Conservation (phyloP, 176 grass and related monocot species). For the Alopecurus myosuroides region DNA sequence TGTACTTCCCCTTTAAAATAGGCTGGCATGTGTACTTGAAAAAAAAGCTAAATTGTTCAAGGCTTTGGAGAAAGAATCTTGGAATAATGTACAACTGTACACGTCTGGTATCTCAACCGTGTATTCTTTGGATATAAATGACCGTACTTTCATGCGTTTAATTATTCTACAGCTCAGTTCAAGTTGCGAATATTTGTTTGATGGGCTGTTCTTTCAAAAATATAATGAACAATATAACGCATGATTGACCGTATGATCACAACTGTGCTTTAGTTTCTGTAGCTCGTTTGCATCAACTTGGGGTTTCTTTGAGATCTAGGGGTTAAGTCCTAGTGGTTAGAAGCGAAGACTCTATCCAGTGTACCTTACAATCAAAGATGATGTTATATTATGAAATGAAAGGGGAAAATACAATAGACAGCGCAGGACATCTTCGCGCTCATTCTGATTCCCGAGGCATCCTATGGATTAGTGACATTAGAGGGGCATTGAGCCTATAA, state of each 20-base stretch:
- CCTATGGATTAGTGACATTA: too few relatives aligned
- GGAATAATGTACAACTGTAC: constrained; percentile 8
- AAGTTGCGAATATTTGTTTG: neutral
- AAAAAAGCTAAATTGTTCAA: neutral
- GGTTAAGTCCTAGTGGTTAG: neutral
- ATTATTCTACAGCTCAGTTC: neutral
- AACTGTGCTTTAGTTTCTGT: neutral
- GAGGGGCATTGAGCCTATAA: too few relatives aligned
- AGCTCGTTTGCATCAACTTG: neutral
- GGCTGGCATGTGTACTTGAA: neutral
- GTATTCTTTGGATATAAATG: constrained; percentile 9
- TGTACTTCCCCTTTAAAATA: neutral
- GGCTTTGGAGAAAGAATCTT: constrained; percentile 14
- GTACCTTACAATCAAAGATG: neutral
- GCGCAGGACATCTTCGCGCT: too few relatives aligned
- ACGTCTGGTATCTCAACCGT: neutral
- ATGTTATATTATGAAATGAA: neutral
- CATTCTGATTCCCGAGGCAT: too few relatives aligned
- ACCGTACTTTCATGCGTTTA: constrained; percentile 5
- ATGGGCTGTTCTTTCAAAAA: neutral
- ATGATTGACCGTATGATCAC: neutral
- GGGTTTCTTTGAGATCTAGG: neutral
- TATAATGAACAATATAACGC: neutral
- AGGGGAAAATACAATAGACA: neutral
- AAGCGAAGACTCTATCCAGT: neutral